A percentile compares a stretch with the other conserved stretches of the same genome.
phyloP scores from a whole-genome alignment of 768 basidiomycete species.

The Boletus bicolor region DNA sequence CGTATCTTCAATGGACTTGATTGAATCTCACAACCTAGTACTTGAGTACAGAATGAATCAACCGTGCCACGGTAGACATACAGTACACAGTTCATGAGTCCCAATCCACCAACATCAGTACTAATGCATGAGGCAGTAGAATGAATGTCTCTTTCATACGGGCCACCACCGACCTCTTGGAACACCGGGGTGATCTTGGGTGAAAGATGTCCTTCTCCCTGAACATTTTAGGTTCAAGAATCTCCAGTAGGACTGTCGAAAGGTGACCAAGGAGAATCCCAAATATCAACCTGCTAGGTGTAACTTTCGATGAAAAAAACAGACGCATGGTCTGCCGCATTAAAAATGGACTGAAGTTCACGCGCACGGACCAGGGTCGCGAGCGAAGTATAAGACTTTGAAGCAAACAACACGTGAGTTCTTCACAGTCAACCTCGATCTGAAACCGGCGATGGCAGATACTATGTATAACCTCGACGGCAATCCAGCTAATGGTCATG shows the following conservation, averaged over 20 bases:
- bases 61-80: background rate
- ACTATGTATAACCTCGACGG: conserved; percentile 22
- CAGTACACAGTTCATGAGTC: background rate
- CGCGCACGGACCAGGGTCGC: conserved; percentile 53
- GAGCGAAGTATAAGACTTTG: conserved; percentile 24
- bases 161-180: conserved; percentile 52
- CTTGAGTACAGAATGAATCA: background rate
- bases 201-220: conserved; percentile 60
- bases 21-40: background rate
- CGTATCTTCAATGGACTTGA: background rate
- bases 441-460: conserved; percentile 32
- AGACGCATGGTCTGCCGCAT: background rate
- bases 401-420: conserved; percentile 15
- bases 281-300: conserved; percentile 75
- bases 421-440: conserved; percentile 43
- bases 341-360: conserved; percentile 18
- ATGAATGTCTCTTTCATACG: conserved; percentile 55
- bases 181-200: conserved; percentile 64
- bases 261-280: conserved; percentile 42
- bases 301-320: conserved; percentile 55
- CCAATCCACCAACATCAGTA: background rate
- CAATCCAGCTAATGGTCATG: conserved; percentile 11
- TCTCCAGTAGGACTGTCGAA: conserved; percentile 32
- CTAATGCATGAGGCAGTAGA: background rate
- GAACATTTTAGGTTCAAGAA: conserved; percentile 52